A percentile compares a stretch with the other conserved stretches of the same genome.
Evolutionary conservation across 2,329 filamentous ascomycete species (phyloP).

Genomic region (Arthrinium puccinioides): DNA sequence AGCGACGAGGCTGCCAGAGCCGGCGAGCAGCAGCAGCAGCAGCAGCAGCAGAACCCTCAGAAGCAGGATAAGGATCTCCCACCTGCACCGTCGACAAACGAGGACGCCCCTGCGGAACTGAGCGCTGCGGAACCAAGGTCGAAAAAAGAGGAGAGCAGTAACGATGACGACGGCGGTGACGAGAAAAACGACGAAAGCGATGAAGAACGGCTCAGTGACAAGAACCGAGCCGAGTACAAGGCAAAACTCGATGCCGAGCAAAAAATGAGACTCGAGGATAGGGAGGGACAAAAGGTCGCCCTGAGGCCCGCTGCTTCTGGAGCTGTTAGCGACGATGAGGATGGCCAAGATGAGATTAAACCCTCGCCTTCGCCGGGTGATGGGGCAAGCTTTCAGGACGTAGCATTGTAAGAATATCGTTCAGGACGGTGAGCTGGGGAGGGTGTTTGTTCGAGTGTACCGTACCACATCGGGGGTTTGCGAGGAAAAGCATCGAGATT

Average conservation of each 20-base stretch:
- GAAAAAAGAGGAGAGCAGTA: conserved; percentile 11
- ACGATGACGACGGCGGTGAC: conserved; percentile 9
- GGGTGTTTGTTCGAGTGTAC: too few relatives aligned
- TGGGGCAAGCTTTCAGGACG: conserved; percentile 56
- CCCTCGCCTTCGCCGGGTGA: conserved; percentile 42
- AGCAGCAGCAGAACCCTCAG: conserved; percentile 18
- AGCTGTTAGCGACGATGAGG: conserved; percentile 18
- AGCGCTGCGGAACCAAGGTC: conserved; percentile 2
- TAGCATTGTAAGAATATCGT: conserved; percentile 41
- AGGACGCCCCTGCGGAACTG: conserved; percentile 2
- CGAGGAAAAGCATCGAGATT: too few relatives aligned
- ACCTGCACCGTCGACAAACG: conserved; percentile 14
- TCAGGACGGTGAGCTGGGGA: too few relatives aligned
- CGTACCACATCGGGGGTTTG: too few relatives aligned
- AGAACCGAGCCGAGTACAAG: conserved; percentile 18
- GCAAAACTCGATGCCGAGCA: conserved; percentile 37
- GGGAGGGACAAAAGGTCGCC: conserved; percentile 45
- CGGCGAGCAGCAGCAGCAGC: conserved; percentile 8
- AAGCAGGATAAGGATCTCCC: conserved; percentile 20
- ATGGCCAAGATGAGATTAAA: conserved; percentile 29
- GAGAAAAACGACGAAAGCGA: conserved; percentile 13
- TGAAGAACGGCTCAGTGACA: conserved; percentile 24
- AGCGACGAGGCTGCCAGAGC: conserved; percentile 22
- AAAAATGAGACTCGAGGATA: conserved; percentile 49
- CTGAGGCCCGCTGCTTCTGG: conserved; percentile 30